These are phyloP conservation scores for Alternaria arborescens DNA, from an alignment of 2,329 filamentous ascomycete genomes.

Conservation along the genomic window DNA sequence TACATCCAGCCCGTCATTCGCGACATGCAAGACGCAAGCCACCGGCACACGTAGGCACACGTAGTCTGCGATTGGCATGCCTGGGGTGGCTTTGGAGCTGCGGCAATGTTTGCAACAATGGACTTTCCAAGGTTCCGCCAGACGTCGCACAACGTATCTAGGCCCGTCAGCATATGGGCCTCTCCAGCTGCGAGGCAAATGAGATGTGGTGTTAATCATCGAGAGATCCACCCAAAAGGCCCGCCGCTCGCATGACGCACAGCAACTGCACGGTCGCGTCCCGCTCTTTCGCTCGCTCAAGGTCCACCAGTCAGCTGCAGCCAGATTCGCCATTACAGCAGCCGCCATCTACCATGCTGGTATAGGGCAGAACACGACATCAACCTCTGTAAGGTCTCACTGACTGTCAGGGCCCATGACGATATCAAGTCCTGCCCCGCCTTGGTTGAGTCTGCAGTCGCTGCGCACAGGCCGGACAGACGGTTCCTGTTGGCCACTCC, in stretches of 20 bases:
- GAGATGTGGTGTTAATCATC: slow-evolving; percentile 18
- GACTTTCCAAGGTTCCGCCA: slow-evolving; percentile 24
- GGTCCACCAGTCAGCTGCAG: slow-evolving; percentile 28
- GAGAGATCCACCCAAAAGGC: slow-evolving; percentile 6
- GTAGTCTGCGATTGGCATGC: slow-evolving; percentile 18
- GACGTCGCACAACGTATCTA: slow-evolving; percentile 27
- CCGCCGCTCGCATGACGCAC: slow-evolving; percentile 32
- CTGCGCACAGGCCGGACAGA: not conserved
- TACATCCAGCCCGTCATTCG: slow-evolving; percentile 7
- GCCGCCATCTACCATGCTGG: slow-evolving; percentile 19
- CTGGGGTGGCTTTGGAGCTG: slow-evolving; percentile 13
- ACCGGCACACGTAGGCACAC: slow-evolving; percentile 18
- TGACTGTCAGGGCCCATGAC: slow-evolving; percentile 20
- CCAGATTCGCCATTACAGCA: slow-evolving; percentile 20
- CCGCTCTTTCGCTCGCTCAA: slow-evolving; percentile 10
- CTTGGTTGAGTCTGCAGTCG: not conserved
- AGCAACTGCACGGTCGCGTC: slow-evolving; percentile 23
- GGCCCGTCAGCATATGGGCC: slow-evolving; percentile 13
- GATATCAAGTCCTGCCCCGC: slow-evolving; percentile 17
- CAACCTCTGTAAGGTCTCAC: slow-evolving; percentile 21
- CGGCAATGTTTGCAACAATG: slow-evolving; percentile 23
- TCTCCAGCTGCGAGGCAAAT: slow-evolving; percentile 11
- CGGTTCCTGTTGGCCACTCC: slow-evolving; percentile 4
- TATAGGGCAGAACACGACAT: slow-evolving; percentile 27
- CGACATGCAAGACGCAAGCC: slow-evolving; percentile 23